Evolutionary conservation across 139 green algal genomes (phyloP).

Genomic region (Chlorella sp.): DNA sequence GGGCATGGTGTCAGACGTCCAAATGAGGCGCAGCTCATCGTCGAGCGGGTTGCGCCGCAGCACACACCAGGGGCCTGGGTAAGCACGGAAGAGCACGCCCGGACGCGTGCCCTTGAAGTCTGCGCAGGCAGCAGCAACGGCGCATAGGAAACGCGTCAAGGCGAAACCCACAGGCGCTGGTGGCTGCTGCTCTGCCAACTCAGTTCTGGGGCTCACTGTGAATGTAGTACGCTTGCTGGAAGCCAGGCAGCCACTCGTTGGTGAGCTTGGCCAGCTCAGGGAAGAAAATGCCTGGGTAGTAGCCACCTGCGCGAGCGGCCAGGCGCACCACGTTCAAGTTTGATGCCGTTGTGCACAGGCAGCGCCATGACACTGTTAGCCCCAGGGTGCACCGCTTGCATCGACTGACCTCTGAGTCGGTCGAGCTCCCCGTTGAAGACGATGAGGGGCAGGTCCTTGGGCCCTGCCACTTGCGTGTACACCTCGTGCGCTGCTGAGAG

Average conservation of each 20-base stretch:
- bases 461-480: constrained; percentile 23
- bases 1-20: constrained; percentile 53
- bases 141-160: too few relatives aligned
- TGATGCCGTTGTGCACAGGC: too few relatives aligned
- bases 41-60: constrained; percentile 37
- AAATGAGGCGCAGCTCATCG: constrained; percentile 38
- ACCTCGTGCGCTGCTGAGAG: constrained; percentile 59
- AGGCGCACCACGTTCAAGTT: too few relatives aligned
- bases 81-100: constrained; percentile 20
- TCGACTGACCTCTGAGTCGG: constrained; percentile 38
- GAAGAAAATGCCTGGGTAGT: constrained; percentile 80
- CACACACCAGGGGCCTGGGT: constrained; percentile 63
- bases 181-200: neutral
- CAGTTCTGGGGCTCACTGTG: constrained; percentile 61
- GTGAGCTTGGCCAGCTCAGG: constrained; percentile 67
- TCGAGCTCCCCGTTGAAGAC: constrained; percentile 90
- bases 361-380: too few relatives aligned
- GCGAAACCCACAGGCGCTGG: too few relatives aligned
- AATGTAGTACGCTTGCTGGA: constrained; percentile 71
- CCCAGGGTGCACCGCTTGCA: too few relatives aligned
- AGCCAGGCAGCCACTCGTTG: constrained; percentile 55
- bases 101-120: constrained; percentile 73
- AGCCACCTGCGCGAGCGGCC: constrained; percentile 39
- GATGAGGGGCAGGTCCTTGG: constrained; percentile 51
- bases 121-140: too few relatives aligned